Percentiles rank a stretch among this genome's conserved stretches.
These are phyloP conservation scores for Eimeria zaria DNA, from an alignment of 169 alveolate species.

Conservation along the genomic window DNA sequence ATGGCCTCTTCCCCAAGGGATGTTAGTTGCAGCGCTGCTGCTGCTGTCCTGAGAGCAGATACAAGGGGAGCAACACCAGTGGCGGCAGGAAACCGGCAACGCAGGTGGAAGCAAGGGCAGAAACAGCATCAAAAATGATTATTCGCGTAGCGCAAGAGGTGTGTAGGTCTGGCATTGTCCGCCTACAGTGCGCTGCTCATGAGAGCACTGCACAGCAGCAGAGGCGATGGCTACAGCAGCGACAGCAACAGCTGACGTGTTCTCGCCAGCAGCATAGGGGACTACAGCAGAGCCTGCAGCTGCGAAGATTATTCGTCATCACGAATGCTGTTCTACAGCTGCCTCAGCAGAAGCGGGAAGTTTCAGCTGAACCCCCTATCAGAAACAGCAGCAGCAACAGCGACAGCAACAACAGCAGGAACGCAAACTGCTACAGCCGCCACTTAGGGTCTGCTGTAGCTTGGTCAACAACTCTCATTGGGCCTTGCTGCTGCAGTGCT, in stretches of 20 bases:
- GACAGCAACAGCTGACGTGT: background rate
- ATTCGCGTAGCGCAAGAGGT: background rate
- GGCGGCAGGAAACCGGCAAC: slow-evolving; percentile 18
- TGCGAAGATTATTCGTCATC: background rate
- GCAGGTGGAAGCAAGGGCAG: background rate
- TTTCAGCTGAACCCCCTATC: background rate
- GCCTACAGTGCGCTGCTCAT: background rate
- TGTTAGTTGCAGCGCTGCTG: background rate
- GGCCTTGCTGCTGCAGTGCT: background rate
- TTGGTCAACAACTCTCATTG: background rate
- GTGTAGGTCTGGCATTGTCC: background rate
- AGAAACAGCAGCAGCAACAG: background rate
- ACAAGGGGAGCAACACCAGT: background rate
- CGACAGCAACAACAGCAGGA: background rate
- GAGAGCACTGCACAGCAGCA: slow-evolving; percentile 6
- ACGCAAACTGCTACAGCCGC: background rate
- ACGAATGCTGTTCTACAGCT: background rate
- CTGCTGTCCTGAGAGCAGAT: background rate
- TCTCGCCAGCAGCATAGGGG: background rate
- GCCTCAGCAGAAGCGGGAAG: background rate
- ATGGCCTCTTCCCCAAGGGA: background rate
- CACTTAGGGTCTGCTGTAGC: background rate
- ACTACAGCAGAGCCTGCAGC: slow-evolving; percentile 2
- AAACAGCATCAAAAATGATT: background rate
- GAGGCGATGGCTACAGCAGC: slow-evolving; percentile 14